Evolutionary conservation across 1,139 yeast genomes (phyloP).

Genomic region (Taphrina pruni): DNA sequence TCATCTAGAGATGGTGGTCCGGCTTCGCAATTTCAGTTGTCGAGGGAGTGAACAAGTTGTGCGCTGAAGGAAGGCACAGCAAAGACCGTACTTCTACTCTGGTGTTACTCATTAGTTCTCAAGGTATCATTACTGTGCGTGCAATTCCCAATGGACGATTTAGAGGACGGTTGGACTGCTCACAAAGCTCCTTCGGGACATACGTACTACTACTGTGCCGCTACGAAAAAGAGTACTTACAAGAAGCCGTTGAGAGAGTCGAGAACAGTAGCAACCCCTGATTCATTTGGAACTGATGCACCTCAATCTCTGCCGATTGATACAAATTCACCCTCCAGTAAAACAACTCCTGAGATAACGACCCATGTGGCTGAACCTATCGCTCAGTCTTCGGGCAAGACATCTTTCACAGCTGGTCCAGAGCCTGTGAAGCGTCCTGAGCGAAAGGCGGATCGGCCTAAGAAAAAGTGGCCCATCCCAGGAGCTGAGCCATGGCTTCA

Average conservation of each 20-base stretch:
- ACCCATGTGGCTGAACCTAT: neutral
- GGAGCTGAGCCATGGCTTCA: constrained; percentile 54
- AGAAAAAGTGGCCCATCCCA: constrained; percentile 35
- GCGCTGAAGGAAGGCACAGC: no score
- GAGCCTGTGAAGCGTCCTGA: neutral
- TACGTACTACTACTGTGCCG: constrained; percentile 49
- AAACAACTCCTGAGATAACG: neutral
- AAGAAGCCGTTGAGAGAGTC: constrained; percentile 46
- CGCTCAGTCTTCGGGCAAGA: neutral
- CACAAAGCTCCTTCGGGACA: constrained; percentile 53
- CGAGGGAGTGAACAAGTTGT: no score
- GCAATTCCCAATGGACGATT: constrained; percentile 9
- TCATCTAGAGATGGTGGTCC: no score
- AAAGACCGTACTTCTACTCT: no score
- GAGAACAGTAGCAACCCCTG: neutral
- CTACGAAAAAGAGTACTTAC: constrained; percentile 50
- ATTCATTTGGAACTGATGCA: neutral
- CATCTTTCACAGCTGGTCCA: neutral
- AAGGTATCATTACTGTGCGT: no score
- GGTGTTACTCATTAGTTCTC: no score
- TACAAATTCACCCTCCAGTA: neutral
- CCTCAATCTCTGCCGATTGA: neutral
- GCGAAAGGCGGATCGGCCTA: constrained; percentile 38
- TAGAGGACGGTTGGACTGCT: constrained; percentile 49
- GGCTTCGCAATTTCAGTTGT: no score